phyloP scores from a whole-genome alignment of 2,329 filamentous ascomycete species.

The Drechslerella dactyloides region DNA sequence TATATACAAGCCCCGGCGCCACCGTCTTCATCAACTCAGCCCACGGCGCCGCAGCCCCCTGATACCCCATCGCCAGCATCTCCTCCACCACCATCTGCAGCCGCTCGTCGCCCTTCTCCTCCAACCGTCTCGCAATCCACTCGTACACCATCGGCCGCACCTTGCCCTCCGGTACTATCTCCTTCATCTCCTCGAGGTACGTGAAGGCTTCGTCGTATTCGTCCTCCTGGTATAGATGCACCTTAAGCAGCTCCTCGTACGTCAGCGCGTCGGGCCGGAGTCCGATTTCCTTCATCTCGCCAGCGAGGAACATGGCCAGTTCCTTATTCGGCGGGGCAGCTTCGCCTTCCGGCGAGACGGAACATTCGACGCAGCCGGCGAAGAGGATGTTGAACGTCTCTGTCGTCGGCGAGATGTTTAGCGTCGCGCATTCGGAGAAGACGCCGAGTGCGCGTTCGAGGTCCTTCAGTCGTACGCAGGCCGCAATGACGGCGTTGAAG shows the following conservation, averaged over 20 bases:
- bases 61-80: conserved; percentile 53
- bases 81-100: conserved; percentile 56
- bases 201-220: conserved; percentile 62
- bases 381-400: conserved; percentile 70
- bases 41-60: conserved; percentile 18
- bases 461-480: conserved; percentile 60
- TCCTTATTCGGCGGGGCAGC: conserved; percentile 59
- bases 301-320: conserved; percentile 67
- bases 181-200: conserved; percentile 63
- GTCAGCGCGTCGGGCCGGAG: conserved; percentile 66
- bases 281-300: conserved; percentile 67
- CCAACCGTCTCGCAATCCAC: conserved; percentile 55
- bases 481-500: conserved; percentile 62
- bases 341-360: background rate
- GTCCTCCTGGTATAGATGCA: conserved; percentile 61
- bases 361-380: conserved; percentile 59
- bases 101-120: conserved; percentile 56
- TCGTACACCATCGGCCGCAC: conserved; percentile 56
- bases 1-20: conserved; percentile 5
- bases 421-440: conserved; percentile 65
- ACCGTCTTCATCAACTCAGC: conserved; percentile 13
- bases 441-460: conserved; percentile 65
- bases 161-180: conserved; percentile 50
- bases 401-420: conserved; percentile 60
- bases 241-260: conserved; percentile 68